Percentiles rank a stretch among this genome's conserved stretches.
Conservation (phyloP, 2,329 filamentous ascomycete genomes). For the Fusarium sp. region DNA sequence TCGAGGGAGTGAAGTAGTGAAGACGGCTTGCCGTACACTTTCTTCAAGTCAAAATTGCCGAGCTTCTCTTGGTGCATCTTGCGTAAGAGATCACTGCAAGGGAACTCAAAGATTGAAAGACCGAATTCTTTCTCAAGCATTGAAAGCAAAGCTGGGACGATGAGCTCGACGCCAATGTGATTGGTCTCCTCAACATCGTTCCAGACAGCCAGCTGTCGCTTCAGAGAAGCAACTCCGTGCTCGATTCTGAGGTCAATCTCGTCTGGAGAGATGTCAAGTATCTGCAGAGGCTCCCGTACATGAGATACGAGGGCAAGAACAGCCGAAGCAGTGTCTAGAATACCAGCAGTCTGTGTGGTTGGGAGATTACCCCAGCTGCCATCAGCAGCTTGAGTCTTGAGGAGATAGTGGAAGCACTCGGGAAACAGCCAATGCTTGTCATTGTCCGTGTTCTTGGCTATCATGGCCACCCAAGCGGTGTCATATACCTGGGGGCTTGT, state of each 20-base stretch:
- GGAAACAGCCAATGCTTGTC: background rate
- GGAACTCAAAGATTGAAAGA: background rate
- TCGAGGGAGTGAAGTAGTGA: background rate
- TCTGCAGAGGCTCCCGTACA: background rate
- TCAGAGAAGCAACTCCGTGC: background rate
- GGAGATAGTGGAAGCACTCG: background rate
- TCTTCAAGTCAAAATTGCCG: background rate
- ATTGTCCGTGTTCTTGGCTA: background rate
- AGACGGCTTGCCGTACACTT: background rate
- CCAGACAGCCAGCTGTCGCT: background rate
- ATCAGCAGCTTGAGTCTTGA: background rate
- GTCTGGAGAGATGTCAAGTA: background rate
- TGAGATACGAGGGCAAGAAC: background rate
- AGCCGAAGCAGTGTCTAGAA: background rate
- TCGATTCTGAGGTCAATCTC: background rate
- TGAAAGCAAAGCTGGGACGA: background rate
- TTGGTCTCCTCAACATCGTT: background rate
- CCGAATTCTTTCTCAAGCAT: background rate
- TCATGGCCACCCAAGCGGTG: slow-evolving; percentile 5
- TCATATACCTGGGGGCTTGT: background rate
- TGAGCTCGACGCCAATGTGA: slow-evolving; percentile 1
- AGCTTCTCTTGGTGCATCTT: background rate
- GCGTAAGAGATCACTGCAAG: background rate
- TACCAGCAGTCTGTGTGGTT: background rate
- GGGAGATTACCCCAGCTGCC: background rate